Percentiles rank a stretch among this genome's conserved stretches.
Evolutionary conservation across 148 eudicot species (phyloP).

Genomic region (Heliamphora exappendiculata): DNA sequence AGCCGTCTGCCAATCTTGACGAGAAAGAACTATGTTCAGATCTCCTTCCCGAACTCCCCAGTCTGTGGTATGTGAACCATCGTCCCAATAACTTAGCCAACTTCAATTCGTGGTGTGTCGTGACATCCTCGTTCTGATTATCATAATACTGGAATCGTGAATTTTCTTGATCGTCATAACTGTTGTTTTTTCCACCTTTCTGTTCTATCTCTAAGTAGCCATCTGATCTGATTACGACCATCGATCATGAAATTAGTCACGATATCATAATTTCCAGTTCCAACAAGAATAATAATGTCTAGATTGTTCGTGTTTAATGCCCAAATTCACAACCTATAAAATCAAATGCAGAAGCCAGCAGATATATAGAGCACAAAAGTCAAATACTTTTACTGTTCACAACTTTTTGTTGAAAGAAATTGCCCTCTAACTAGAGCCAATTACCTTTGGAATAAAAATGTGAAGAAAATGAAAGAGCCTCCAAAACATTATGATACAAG

Average conservation of each 20-base stretch:
- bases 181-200: slow-evolving; percentile 11
- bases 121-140: slow-evolving; percentile 10
- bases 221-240: slow-evolving; percentile 24
- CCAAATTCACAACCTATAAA: background rate
- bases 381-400: background rate
- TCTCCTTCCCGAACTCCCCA: slow-evolving; percentile 4
- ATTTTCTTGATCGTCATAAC: slow-evolving; percentile 21
- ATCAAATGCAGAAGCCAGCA: background rate
- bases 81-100: slow-evolving; percentile 11
- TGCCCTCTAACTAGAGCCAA: too few species aligned
- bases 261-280: background rate
- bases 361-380: background rate
- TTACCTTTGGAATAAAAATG: background rate
- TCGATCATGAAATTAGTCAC: too few species aligned
- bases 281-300: background rate
- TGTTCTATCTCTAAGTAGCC: slow-evolving; percentile 12
- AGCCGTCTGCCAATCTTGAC: slow-evolving; percentile 9
- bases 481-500: background rate
- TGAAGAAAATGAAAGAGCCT: background rate
- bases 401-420: too few species aligned
- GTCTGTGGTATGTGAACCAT: slow-evolving; percentile 15
- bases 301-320: background rate
- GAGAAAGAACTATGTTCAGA: background rate
- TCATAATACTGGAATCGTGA: slow-evolving; percentile 9
- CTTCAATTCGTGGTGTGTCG: slow-evolving; percentile 10